phyloP scores from a whole-genome alignment of 2,329 filamentous ascomycete species.

The Aureobasidium vineae region DNA sequence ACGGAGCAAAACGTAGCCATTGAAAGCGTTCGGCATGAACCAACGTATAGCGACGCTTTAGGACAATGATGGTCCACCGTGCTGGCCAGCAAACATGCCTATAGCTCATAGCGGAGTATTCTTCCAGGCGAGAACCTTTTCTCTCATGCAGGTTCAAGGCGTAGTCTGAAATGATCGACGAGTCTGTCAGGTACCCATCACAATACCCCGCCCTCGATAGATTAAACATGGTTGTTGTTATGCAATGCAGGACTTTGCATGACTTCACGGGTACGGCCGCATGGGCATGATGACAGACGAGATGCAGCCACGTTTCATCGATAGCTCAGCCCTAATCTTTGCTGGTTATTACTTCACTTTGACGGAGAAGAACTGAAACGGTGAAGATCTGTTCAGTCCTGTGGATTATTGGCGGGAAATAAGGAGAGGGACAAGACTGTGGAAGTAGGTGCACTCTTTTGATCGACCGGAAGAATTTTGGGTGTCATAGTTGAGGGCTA shows the following conservation, averaged over 20 bases:
- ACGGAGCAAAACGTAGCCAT: neutral
- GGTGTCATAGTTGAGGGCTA: neutral
- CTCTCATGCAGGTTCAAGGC: neutral
- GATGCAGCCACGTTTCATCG: slow-evolving; percentile 14
- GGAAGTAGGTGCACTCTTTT: neutral
- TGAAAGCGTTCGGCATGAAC: neutral
- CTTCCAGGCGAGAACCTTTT: neutral
- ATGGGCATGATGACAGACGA: neutral
- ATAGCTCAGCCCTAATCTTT: neutral
- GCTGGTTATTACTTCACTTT: neutral
- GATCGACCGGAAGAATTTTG: neutral
- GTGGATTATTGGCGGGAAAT: neutral
- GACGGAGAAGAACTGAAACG: neutral
- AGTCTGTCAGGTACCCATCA: slow-evolving; percentile 7
- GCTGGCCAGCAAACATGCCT: too few relatives aligned
- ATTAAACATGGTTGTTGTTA: slow-evolving; percentile 14
- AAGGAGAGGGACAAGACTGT: neutral
- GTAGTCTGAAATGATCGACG: slow-evolving; percentile 1
- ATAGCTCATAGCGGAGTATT: neutral
- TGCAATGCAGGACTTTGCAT: slow-evolving; percentile 7
- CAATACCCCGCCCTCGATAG: neutral
- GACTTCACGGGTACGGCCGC: slow-evolving; percentile 14
- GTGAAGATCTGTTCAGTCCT: neutral
- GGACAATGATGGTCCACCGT: neutral
- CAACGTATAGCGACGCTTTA: neutral